phyloP scores from a whole-genome alignment of 371 early-diverging fungal genomes.

The Blakeslea trispora region DNA sequence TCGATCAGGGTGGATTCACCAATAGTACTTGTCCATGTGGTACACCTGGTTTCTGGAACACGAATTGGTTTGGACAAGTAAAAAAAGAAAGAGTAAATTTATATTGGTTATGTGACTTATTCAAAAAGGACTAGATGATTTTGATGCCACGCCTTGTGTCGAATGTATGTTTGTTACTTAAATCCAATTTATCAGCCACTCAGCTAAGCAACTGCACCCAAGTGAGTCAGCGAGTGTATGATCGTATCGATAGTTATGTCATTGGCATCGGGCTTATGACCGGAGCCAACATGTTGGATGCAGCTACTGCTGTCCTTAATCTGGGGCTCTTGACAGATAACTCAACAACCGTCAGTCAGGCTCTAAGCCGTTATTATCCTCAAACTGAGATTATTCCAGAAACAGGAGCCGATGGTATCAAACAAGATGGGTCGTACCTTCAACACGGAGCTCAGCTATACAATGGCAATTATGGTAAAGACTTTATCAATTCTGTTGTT shows the following conservation, averaged over 20 bases:
- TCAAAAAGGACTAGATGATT: conserved; percentile 23
- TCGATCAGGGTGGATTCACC: conserved; percentile 29
- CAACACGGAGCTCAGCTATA: conserved; percentile 29
- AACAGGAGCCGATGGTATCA: conserved; percentile 25
- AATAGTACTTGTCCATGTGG: conserved; percentile 34
- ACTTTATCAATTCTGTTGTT: conserved; percentile 24
- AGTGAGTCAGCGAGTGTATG: conserved; percentile 13
- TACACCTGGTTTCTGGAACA: conserved; percentile 39
- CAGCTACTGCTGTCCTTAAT: conserved; percentile 20
- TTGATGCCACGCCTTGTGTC: conserved; percentile 23
- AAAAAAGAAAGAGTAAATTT: conserved; percentile 1
- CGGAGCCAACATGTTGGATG: conserved; percentile 31
- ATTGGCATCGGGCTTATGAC: conserved; percentile 29
- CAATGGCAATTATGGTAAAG: conserved; percentile 33
- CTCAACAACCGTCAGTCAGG: conserved; percentile 16
- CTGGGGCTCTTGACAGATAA: conserved; percentile 28
- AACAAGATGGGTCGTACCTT: conserved; percentile 29
- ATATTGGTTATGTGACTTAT: background rate
- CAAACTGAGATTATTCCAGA: conserved; percentile 16
- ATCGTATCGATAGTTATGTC: conserved; percentile 18
- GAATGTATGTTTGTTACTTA: conserved; percentile 24
- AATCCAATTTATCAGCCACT: conserved; percentile 14
- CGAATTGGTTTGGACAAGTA: conserved; percentile 39
- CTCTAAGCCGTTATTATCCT: conserved; percentile 23
- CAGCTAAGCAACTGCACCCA: conserved; percentile 21